phyloP scores from a whole-genome alignment of 371 early-diverging fungal genomes.

The Rhizopus arrhizus region DNA sequence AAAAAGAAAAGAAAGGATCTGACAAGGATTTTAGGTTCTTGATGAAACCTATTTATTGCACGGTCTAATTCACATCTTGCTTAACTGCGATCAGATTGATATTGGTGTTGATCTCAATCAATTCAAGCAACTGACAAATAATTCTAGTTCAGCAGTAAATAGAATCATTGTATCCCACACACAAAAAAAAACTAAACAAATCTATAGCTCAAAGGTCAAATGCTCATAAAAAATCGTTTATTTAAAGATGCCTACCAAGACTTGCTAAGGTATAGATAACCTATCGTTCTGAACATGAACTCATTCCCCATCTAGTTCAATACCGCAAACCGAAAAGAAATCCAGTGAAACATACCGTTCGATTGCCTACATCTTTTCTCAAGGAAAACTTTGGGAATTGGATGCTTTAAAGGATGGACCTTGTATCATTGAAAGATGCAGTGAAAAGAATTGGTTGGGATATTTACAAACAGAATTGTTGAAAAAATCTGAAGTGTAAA shows the following conservation, averaged over 20 bases:
- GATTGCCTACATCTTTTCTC: conserved; percentile 34
- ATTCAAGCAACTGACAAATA: conserved; percentile 40
- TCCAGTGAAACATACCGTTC: conserved; percentile 37
- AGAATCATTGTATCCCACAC: no score
- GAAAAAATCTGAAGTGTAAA: conserved; percentile 17
- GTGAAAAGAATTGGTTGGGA: conserved; percentile 22
- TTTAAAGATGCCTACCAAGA: conserved; percentile 21
- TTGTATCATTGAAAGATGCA: conserved; percentile 10
- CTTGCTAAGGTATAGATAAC: conserved; percentile 1
- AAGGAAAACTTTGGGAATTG: conserved; percentile 52
- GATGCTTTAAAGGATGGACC: conserved; percentile 52
- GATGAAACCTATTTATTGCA: conserved; percentile 60
- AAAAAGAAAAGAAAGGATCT: no score
- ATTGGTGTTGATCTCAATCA: conserved; percentile 32
- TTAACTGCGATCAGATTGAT: conserved; percentile 47
- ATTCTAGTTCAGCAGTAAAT: conserved; percentile 35
- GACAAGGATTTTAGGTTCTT: conserved; percentile 6
- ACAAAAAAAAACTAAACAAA: background rate
- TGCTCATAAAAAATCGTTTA: conserved; percentile 13
- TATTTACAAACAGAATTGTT: conserved; percentile 13
- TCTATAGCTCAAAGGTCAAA: conserved; percentile 16
- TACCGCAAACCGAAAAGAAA: background rate
- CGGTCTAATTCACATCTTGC: conserved; percentile 81
- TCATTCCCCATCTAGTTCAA: background rate
- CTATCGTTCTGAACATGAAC: no score